Percentiles rank a stretch among this genome's conserved stretches.
phyloP scores from a whole-genome alignment of 805 yeast species.

The Saitoella complicata region DNA sequence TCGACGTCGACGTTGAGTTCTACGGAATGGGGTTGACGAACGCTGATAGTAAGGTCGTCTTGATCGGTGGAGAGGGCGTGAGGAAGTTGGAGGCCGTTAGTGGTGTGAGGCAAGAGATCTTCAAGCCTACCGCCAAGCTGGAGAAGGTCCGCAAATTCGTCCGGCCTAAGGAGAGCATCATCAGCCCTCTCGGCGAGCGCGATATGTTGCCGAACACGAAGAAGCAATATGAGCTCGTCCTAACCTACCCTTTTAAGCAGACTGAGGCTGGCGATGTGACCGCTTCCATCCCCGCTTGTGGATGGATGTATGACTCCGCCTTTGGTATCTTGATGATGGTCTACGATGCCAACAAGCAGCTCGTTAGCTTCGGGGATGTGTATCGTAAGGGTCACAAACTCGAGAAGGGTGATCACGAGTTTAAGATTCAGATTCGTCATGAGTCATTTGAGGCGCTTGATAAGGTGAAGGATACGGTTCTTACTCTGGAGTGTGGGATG shows the following conservation, averaged over 20 bases:
- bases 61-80: no score
- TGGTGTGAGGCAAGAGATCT: background rate
- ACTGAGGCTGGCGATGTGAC: background rate
- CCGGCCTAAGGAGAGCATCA: background rate
- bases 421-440: background rate
- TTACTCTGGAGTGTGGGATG: background rate
- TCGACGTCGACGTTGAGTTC: slow-evolving; percentile 1
- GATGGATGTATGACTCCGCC: slow-evolving; percentile 1
- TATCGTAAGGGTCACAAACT: background rate
- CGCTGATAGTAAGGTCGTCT: background rate
- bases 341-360: slow-evolving; percentile 1
- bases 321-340: background rate
- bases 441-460: background rate
- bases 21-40: background rate
- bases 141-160: background rate
- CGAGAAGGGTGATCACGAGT: background rate
- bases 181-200: background rate
- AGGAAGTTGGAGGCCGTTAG: no score
- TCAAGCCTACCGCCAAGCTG: background rate
- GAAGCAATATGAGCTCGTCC: background rate
- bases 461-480: background rate
- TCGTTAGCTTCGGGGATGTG: slow-evolving; percentile 1
- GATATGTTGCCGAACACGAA: background rate
- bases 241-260: background rate
- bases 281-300: background rate